Percentiles rank a stretch among this genome's conserved stretches.
These are phyloP conservation scores for Lasiodiplodia sp. DNA, from an alignment of 2,329 filamentous ascomycete genomes.

Conservation along the genomic window DNA sequence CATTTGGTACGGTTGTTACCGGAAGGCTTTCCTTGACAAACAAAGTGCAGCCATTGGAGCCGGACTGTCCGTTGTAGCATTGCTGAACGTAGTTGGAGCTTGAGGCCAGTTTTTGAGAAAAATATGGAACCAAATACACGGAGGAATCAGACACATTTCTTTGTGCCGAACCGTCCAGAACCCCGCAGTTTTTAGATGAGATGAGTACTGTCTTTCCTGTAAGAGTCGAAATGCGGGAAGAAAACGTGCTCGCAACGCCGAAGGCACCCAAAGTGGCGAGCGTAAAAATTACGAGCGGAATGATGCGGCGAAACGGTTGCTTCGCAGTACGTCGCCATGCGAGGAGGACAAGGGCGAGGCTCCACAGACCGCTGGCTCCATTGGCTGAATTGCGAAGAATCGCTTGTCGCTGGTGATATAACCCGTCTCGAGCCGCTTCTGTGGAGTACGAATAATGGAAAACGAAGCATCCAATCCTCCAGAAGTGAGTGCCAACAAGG, in stretches of 20 bases:
- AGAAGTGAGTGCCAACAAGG: constrained; percentile 35
- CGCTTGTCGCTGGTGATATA: constrained; percentile 37
- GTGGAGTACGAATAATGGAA: constrained; percentile 34
- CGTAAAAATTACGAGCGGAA: constrained; percentile 4
- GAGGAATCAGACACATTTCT: too few relatives aligned
- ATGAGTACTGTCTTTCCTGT: constrained; percentile 30
- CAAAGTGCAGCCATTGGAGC: background rate
- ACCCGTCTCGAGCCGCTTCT: constrained; percentile 33
- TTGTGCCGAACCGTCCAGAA: constrained; percentile 23
- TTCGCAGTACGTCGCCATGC: background rate
- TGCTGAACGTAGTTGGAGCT: background rate
- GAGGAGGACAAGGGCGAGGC: background rate
- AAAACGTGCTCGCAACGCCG: constrained; percentile 42
- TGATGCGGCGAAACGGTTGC: background rate
- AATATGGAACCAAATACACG: background rate
- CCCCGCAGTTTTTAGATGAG: background rate
- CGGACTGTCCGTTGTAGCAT: constrained; percentile 27
- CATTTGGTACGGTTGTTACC: constrained; percentile 15
- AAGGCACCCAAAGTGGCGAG: constrained; percentile 32
- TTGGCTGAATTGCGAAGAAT: constrained; percentile 31
- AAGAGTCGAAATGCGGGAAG: constrained; percentile 42
- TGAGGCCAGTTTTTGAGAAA: background rate
- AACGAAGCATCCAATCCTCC: constrained; percentile 35
- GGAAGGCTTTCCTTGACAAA: constrained; percentile 28
- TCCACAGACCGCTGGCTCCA: constrained; percentile 7